Base-by-base conservation (phyloP, 179 eudicot species). In the Camellia oleifera region DNA sequence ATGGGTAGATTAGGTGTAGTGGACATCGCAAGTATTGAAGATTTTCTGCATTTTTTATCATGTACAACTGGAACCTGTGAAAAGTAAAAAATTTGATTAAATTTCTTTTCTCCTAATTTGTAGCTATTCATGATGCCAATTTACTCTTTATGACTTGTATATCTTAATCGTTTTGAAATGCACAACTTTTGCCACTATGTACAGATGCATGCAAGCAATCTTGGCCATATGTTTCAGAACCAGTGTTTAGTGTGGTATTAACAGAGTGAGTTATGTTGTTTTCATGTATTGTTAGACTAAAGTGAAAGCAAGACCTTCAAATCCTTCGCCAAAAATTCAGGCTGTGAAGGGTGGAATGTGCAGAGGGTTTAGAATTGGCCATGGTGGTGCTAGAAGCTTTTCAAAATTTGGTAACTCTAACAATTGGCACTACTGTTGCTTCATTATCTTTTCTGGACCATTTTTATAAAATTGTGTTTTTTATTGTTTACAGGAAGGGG, bases 321-420 rank as follows among this genome's bases (percentile, higher is more conserved):
- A 94, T 83, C 98, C 98, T 56, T 77, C 84, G 87, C 98, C 98
- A 5, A 94, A 94, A 87, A 91, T 91, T 72, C 97, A 92, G 89
- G 94, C 92, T 79, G 94, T 94, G 72, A 94, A 94, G 87, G 98
- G 98, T 72, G 98, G 94, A 72, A 90, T 94, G 90, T 84, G 88
- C 60, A 97, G 98, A 69, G 98, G 98, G 67, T 92, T 94, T 72
- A 85, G 88, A 69, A 91, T 94, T 80, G 93, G 91, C 76, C 88
- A 75, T 77, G 89, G 88, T 79, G 83, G 81, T 75, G 85, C 87
- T 82, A 84, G 77, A 70, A 78, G 79, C 44, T 83, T 81, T 71
- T 71, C 83, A 14, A 83, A 66, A 71, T 72, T 62, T 78, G 83
- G 84, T 76, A 54, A 46, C 4, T 70, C 45, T 46, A 58, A 32